These are phyloP conservation scores for Boletellus sp. DNA, from an alignment of 768 basidiomycete genomes.

Conservation along the genomic window DNA sequence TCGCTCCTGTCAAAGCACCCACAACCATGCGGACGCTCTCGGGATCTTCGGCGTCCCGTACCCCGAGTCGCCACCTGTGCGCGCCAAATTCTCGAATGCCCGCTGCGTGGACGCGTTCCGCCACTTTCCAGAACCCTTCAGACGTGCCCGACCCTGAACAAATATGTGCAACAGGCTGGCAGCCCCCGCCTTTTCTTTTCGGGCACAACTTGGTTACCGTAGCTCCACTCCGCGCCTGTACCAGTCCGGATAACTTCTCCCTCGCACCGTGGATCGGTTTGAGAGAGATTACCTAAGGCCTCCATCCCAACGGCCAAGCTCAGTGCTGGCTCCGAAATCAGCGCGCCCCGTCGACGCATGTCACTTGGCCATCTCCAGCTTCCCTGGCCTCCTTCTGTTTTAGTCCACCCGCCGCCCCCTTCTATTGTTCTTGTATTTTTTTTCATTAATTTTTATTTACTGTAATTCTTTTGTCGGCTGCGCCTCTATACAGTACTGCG, in stretches of 20 bases:
- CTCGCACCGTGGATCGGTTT: no score
- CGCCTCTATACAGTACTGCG: constrained; percentile 13
- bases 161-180: constrained; percentile 13
- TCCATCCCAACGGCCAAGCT: no score
- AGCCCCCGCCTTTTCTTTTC: background rate
- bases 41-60: background rate
- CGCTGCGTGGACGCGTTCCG: background rate
- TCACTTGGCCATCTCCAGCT: no score
- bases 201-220: background rate
- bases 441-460: background rate
- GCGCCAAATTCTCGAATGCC: background rate
- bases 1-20: background rate
- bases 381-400: no score
- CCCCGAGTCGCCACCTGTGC: background rate
- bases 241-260: no score
- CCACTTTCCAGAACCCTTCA: background rate
- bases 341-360: no score
- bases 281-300: no score
- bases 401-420: background rate
- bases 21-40: background rate
- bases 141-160: background rate
- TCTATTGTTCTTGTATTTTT: background rate
- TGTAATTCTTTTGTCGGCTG: background rate
- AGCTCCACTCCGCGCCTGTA: background rate
- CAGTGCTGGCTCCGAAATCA: no score